These are phyloP conservation scores for Kwoniella shivajii DNA, from an alignment of 1,284 basidiomycete species.

Conservation along the genomic window DNA sequence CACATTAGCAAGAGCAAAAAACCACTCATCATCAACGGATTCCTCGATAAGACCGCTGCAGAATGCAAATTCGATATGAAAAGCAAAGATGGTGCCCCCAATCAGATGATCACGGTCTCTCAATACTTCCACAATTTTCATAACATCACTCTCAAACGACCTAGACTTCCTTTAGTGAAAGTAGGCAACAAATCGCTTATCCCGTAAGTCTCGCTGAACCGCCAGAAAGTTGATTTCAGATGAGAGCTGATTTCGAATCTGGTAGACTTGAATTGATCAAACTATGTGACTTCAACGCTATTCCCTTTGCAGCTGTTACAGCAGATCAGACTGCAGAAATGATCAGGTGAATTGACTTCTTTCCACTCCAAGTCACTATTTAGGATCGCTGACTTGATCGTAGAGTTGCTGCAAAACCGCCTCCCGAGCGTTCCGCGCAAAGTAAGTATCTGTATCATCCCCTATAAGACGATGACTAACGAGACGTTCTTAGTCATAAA, in stretches of 20 bases:
- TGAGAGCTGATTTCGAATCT: slow-evolving; percentile 13
- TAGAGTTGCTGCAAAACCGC: slow-evolving; percentile 26
- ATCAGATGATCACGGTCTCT: slow-evolving; percentile 27
- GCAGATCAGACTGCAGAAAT: slow-evolving; percentile 44
- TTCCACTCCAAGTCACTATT: slow-evolving; percentile 3
- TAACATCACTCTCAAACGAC: slow-evolving; percentile 32
- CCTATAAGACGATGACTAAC: background rate
- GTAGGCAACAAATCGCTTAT: slow-evolving; percentile 10
- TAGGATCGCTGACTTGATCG: slow-evolving; percentile 15
- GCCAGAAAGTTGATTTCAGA: slow-evolving; percentile 21
- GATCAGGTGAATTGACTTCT: slow-evolving; percentile 32
- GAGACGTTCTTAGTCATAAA: slow-evolving; percentile 16
- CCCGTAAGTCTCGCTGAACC: slow-evolving; percentile 27
- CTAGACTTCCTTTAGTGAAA: slow-evolving; percentile 37
- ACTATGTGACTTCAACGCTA: slow-evolving; percentile 35
- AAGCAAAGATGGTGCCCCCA: slow-evolving; percentile 24
- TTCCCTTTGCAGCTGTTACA: slow-evolving; percentile 24
- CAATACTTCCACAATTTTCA: slow-evolving; percentile 42
- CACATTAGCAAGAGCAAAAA: slow-evolving; percentile 12
- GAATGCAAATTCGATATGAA: slow-evolving; percentile 28
- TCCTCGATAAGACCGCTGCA: slow-evolving; percentile 23
- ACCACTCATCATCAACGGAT: slow-evolving; percentile 23
- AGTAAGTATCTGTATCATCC: slow-evolving; percentile 19
- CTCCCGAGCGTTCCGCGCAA: slow-evolving; percentile 31
- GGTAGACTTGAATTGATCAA: slow-evolving; percentile 35